Percentiles rank a stretch among this genome's conserved stretches.
Conservation (phyloP, 257 asterid species). For the Scutellaria baicalensis region DNA sequence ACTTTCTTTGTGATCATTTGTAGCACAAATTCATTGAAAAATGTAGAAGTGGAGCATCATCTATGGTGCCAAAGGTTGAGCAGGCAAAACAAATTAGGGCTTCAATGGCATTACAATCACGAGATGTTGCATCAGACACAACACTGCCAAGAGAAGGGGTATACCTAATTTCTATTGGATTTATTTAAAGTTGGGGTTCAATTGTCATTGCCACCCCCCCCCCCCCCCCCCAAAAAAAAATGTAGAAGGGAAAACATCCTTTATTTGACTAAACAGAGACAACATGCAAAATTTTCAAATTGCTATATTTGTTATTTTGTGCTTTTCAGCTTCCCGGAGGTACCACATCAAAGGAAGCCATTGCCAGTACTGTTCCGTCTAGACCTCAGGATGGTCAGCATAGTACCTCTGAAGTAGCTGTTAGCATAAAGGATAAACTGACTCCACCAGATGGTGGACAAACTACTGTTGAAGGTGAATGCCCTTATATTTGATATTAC, state of each 20-base stretch:
- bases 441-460: constrained; percentile 23
- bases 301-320: background rate
- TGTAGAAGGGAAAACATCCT: constrained; percentile 7
- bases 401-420: constrained; percentile 20
- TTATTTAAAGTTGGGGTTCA: constrained; percentile 8
- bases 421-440: constrained; percentile 23
- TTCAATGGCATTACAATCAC: constrained; percentile 58
- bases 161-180: constrained; percentile 13
- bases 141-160: constrained; percentile 62
- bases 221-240: too few relatives aligned
- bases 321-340: constrained; percentile 36
- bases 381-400: constrained; percentile 45
- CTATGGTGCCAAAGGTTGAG: constrained; percentile 88
- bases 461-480: constrained; percentile 50
- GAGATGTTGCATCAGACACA: constrained; percentile 38
- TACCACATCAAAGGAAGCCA: constrained; percentile 42
- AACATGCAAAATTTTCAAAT: background rate
- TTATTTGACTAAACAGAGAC: background rate
- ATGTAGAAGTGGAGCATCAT: constrained; percentile 80
- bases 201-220: background rate
- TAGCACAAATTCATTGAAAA: constrained; percentile 98
- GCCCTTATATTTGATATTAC: constrained; percentile 5
- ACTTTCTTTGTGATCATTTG: constrained; percentile 18
- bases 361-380: constrained; percentile 72
- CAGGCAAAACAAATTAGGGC: constrained; percentile 74